Percentiles rank a stretch among this genome's conserved stretches.
Evolutionary conservation across 2,329 filamentous ascomycete species (phyloP).

Genomic region (Amesomyces nigricolor): DNA sequence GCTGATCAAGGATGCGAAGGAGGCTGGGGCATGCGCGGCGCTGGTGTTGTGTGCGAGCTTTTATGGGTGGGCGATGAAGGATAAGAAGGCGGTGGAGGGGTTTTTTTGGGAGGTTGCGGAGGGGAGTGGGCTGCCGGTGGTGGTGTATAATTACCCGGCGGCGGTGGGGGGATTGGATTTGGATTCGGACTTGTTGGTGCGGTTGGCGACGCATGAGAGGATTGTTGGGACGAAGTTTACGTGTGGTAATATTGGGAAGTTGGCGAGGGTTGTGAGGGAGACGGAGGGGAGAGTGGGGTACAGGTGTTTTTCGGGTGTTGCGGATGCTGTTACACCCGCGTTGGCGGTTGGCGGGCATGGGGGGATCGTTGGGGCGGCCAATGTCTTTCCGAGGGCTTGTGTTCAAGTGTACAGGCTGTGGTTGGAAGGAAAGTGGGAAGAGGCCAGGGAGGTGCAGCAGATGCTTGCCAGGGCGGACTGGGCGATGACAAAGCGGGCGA

Average conservation of each 20-base stretch:
- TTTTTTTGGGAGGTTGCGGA: background rate
- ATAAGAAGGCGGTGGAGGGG: background rate
- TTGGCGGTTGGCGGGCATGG: background rate
- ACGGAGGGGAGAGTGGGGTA: background rate
- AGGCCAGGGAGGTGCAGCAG: background rate
- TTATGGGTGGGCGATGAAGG: constrained; percentile 1
- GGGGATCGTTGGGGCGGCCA: constrained; percentile 2
- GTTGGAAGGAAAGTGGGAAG: background rate
- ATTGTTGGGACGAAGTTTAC: constrained; percentile 2
- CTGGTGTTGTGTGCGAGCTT: background rate
- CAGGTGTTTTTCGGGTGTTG: constrained; percentile 3
- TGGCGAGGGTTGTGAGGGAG: background rate
- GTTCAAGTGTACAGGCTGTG: background rate
- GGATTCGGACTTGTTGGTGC: constrained; percentile 1
- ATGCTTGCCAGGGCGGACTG: background rate
- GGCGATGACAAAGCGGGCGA: constrained; percentile 7
- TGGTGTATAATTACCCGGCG: constrained; percentile 4
- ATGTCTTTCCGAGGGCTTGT: constrained; percentile 4
- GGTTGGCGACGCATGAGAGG: background rate
- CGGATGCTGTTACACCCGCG: constrained; percentile 1
- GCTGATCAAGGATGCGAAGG: background rate
- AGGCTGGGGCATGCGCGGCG: background rate
- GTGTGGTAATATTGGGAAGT: constrained; percentile 3
- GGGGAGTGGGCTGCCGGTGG: background rate
- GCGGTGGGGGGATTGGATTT: constrained; percentile 4